Conservation (phyloP, 441 rosid species). For the Gossypium gossypioides region DNA sequence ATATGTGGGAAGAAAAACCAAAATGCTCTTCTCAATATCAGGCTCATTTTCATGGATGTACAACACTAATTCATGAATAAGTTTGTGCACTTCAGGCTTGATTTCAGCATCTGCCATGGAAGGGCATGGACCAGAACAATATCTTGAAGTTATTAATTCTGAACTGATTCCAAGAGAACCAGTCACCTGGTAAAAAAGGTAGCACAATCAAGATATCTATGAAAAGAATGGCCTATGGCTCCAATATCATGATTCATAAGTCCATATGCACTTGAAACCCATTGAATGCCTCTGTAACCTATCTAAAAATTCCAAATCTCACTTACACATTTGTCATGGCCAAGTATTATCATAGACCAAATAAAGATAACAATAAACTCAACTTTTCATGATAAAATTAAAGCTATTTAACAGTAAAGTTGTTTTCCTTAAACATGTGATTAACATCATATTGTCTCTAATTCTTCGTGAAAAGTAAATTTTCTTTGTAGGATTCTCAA, state of each 20-base stretch:
- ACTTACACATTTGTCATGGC: not conserved
- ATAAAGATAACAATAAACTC: not conserved
- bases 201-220: constrained; percentile 9
- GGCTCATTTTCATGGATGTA: constrained; percentile 66
- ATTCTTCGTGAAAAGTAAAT: not conserved
- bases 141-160: constrained; percentile 31
- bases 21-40: constrained; percentile 78
- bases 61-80: constrained; percentile 64
- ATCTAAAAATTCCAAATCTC: not conserved
- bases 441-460: not conserved
- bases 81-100: constrained; percentile 59
- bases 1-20: constrained; percentile 93
- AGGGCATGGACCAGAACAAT: constrained; percentile 63
- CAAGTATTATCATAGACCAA: not conserved
- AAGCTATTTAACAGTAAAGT: not conserved
- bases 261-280: not conserved
- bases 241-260: not conserved
- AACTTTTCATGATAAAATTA: not conserved
- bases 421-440: not conserved
- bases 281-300: not conserved
- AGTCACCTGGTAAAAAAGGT: constrained; percentile 44
- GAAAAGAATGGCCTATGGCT: not conserved
- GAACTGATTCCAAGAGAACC: constrained; percentile 46
- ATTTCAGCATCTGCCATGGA: constrained; percentile 50
- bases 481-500: not conserved